phyloP scores from a whole-genome alignment of 176 grass and related monocot genomes.

The Oryza meyeriana region DNA sequence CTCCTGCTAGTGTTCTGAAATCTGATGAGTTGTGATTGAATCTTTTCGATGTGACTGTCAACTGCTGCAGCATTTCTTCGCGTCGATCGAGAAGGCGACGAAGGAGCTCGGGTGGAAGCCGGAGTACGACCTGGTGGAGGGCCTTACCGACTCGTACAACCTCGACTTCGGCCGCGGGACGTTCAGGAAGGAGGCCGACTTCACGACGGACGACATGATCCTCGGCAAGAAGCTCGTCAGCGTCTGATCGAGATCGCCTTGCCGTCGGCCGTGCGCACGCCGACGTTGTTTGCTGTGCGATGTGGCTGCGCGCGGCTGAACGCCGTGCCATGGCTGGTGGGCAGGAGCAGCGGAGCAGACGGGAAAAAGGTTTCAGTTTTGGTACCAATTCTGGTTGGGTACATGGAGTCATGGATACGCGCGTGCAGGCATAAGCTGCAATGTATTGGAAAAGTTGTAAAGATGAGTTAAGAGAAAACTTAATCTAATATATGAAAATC shows the following conservation, averaged over 20 bases:
- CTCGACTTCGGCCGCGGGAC: constrained; percentile 89
- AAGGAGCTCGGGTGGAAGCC: constrained; percentile 53
- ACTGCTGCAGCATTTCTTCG: constrained; percentile 84
- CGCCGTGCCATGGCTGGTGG: background rate
- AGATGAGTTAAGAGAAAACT: background rate
- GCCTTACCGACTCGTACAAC: constrained; percentile 84
- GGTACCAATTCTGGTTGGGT: background rate
- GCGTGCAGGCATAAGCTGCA: background rate
- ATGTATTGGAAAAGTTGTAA: background rate
- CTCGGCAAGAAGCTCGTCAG: constrained; percentile 72
- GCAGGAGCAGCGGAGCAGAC: background rate
- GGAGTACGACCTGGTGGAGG: constrained; percentile 62
- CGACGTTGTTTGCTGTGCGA: background rate
- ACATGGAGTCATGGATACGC: background rate
- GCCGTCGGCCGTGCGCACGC: background rate
- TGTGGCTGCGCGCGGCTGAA: background rate
- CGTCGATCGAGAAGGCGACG: constrained; percentile 75
- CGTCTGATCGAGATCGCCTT: constrained; percentile 9
- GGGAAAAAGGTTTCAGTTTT: background rate
- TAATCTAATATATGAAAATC: background rate
- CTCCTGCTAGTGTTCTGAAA: background rate
- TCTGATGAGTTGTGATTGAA: background rate
- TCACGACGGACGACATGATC: constrained; percentile 93
- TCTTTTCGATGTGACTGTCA: background rate
- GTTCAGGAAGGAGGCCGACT: constrained; percentile 74